Conservation (phyloP, 2,329 filamentous ascomycete genomes). For the Aspergillus transmontanensis region DNA sequence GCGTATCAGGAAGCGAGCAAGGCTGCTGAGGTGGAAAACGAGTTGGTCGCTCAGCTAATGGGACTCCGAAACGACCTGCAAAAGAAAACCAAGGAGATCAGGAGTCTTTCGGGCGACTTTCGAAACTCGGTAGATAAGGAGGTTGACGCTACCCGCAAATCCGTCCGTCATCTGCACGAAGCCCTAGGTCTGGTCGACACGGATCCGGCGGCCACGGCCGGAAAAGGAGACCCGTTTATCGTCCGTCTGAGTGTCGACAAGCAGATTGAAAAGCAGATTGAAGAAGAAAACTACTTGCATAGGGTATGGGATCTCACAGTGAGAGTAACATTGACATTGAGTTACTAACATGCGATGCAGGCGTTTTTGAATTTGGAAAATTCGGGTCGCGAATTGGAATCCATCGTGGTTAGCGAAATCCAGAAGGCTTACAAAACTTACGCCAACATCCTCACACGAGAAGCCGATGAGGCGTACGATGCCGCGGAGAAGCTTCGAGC, state of each 20-base stretch:
- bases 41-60: conserved; percentile 84
- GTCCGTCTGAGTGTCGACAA: conserved; percentile 82
- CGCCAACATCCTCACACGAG: conserved; percentile 85
- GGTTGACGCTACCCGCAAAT: conserved; percentile 79
- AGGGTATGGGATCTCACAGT: conserved; percentile 60
- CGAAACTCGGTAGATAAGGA: conserved; percentile 97
- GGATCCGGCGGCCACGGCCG: conserved; percentile 72
- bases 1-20: conserved; percentile 81
- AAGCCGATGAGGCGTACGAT: conserved; percentile 78
- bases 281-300: conserved; percentile 97
- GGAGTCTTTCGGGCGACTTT: conserved; percentile 88
- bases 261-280: conserved; percentile 87
- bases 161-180: conserved; percentile 80
- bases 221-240: conserved; percentile 91
- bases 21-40: conserved; percentile 84
- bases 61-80: conserved; percentile 84
- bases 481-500: conserved; percentile 78
- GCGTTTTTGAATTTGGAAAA: conserved; percentile 93
- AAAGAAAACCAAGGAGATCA: conserved; percentile 99
- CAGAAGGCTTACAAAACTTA: conserved; percentile 97
- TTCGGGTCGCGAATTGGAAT: conserved; percentile 91
- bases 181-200: conserved; percentile 76
- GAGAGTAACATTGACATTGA: neutral
- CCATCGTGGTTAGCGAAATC: conserved; percentile 94
- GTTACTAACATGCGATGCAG: conserved; percentile 46